These are phyloP conservation scores for Mucor circinelloides DNA, from an alignment of 371 early-diverging fungal genomes.

Conservation along the genomic window DNA sequence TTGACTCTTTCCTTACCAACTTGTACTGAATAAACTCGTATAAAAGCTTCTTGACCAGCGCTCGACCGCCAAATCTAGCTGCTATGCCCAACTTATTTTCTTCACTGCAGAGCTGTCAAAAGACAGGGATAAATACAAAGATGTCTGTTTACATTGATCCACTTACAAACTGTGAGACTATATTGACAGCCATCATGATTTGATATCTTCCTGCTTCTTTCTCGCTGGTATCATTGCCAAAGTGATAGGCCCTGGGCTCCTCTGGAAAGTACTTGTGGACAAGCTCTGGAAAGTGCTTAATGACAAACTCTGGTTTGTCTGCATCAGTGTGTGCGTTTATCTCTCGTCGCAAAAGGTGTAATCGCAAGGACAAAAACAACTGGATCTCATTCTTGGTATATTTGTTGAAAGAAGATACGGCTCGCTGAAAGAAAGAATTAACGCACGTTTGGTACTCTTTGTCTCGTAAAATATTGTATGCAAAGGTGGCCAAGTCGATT, in stretches of 20 bases:
- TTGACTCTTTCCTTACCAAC: neutral
- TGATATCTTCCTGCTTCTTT: too few relatives aligned
- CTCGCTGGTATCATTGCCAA: too few relatives aligned
- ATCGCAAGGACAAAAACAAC: neutral
- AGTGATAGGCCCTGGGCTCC: too few relatives aligned
- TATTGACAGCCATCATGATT: too few relatives aligned
- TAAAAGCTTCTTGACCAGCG: neutral
- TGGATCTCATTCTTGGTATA: neutral
- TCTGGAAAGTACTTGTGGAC: too few relatives aligned
- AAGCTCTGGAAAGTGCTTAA: too few relatives aligned
- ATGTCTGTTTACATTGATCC: too few relatives aligned
- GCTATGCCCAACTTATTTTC: too few relatives aligned
- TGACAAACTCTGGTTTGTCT: neutral
- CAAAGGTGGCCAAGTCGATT: neutral
- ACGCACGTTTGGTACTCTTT: neutral
- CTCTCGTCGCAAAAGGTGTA: neutral
- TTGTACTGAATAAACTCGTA: neutral
- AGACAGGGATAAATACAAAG: too few relatives aligned
- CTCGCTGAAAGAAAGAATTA: neutral
- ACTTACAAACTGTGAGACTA: too few relatives aligned
- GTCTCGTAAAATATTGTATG: neutral
- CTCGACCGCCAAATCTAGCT: neutral
- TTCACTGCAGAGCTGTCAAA: too few relatives aligned
- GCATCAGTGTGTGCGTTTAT: neutral
- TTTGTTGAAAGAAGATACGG: neutral